A percentile compares a stretch with the other conserved stretches of the same genome.
Conservation (phyloP, 805 yeast species). For the Candida boidinii region DNA sequence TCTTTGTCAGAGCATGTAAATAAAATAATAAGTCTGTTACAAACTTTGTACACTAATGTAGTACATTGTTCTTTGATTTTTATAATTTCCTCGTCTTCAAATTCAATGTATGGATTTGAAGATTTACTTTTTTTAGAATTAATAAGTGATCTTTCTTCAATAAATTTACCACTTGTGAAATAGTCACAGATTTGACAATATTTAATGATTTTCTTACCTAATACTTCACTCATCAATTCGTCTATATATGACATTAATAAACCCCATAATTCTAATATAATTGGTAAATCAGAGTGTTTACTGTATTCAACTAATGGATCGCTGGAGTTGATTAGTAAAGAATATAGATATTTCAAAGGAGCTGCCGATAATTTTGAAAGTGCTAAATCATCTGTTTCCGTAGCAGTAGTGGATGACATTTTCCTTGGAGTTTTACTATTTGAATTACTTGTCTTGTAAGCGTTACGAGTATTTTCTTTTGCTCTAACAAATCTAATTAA, state of each 20-base stretch:
- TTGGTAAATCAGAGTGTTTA: slow-evolving; percentile 37
- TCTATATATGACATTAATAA: slow-evolving; percentile 32
- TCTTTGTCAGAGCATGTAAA: too few species aligned
- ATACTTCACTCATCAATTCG: slow-evolving; percentile 22
- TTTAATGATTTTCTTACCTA: slow-evolving; percentile 31
- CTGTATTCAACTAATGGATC: slow-evolving; percentile 22
- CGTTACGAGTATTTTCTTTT: slow-evolving; percentile 33
- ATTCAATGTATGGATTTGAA: slow-evolving; percentile 24
- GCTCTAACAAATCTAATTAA: slow-evolving; percentile 29
- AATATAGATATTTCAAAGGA: slow-evolving; percentile 18
- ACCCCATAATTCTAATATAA: slow-evolving; percentile 55
- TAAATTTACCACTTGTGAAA: slow-evolving; percentile 41
- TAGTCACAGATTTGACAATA: slow-evolving; percentile 50
- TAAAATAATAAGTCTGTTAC: slow-evolving; percentile 17
- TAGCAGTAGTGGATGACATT: too few species aligned
- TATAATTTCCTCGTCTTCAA: slow-evolving; percentile 34
- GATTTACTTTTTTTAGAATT: slow-evolving; percentile 17
- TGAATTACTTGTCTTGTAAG: too few species aligned
- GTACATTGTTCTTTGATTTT: slow-evolving; percentile 26
- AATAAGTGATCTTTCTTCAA: slow-evolving; percentile 14
- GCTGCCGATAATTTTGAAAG: slow-evolving; percentile 18
- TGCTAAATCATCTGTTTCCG: too few species aligned
- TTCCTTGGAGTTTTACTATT: too few species aligned
- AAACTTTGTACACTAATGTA: slow-evolving; percentile 18
- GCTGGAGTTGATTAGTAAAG: slow-evolving; percentile 13